Evolutionary conservation across 2,329 filamentous ascomycete species (phyloP), one percentile per base, ranked within the genome.

Genomic region (Septoria petroselini): DNA sequence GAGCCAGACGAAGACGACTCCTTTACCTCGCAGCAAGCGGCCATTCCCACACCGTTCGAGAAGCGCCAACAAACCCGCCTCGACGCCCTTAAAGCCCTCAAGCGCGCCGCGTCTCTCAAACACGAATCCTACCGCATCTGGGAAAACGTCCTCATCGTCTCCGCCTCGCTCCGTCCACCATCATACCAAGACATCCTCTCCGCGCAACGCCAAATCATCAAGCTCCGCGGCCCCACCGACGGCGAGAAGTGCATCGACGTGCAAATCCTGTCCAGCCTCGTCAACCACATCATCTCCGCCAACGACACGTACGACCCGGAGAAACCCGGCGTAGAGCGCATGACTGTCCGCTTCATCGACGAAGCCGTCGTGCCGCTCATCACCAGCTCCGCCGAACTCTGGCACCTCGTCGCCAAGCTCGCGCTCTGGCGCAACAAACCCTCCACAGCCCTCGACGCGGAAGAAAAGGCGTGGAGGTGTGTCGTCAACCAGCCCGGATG

Each of bases 91-190:
- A 76, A 80, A 4, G 91, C 93, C 0, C 88, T 95, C 69, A 93
- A 95, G 66, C 85, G 87, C 56, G 93, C 91, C 7, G 89, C 91
- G 0, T 79, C 81, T 3, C 80, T 95, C 18, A 89, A 94, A 42
- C 80, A 88, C 68, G 84, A 90, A 61, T 91, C 91, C 71, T 88
- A 86, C 79, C 84, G 88, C 60, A 96, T 98, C 68, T 97, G 91
- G 91, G 88, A 95, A 66, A 98, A 98, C 62, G 85, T 97, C 12
- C 80, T 98, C 50, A 93, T 90, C 0, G 84, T 97, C 17, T 86
- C 88, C 0, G 82, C 87, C 0, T 86, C 88, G 1, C 79, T 93
- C 21, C 78, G 77, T 1, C 91, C 91, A 0, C 85, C 88, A 0
- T 82, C 85, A 0, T 83, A 89, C 64, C 68, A 75, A 0, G 89